These are phyloP conservation scores for Agrostemma githago DNA, from an alignment of 148 eudicot species.

Conservation along the genomic window DNA sequence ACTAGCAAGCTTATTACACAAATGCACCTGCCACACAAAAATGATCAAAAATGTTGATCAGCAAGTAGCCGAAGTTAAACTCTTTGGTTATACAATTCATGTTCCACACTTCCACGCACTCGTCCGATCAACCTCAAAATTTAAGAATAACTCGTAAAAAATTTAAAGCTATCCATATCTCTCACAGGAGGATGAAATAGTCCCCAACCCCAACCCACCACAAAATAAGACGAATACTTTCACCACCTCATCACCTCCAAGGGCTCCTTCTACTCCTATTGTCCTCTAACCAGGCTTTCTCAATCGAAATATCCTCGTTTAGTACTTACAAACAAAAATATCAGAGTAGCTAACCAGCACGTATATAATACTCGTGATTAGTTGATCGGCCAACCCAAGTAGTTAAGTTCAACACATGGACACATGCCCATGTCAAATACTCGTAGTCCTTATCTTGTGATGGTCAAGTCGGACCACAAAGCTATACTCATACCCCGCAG, in stretches of 20 bases:
- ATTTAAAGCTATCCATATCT: neutral
- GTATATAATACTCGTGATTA: neutral
- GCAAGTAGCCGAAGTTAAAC: neutral
- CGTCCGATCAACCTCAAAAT: neutral
- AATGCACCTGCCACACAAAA: slow-evolving; percentile 56
- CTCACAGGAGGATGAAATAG: neutral
- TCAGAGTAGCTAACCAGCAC: neutral
- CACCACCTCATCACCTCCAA: neutral
- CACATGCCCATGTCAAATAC: neutral
- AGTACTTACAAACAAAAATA: neutral
- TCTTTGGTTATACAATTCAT: neutral
- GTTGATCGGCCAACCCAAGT: neutral
- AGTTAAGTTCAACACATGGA: neutral
- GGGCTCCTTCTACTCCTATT: neutral
- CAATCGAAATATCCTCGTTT: neutral
- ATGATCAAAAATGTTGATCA: slow-evolving; percentile 1
- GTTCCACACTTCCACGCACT: neutral
- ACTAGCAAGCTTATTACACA: slow-evolving; percentile 94
- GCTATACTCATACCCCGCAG: neutral
- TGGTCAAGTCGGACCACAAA: neutral
- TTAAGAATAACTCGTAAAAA: neutral
- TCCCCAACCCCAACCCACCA: neutral
- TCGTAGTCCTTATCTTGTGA: neutral
- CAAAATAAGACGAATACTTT: neutral
- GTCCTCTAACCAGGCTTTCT: neutral